Evolutionary conservation across 2,329 filamentous ascomycete genomes (phyloP).

Genomic region (Epichloe sp.): DNA sequence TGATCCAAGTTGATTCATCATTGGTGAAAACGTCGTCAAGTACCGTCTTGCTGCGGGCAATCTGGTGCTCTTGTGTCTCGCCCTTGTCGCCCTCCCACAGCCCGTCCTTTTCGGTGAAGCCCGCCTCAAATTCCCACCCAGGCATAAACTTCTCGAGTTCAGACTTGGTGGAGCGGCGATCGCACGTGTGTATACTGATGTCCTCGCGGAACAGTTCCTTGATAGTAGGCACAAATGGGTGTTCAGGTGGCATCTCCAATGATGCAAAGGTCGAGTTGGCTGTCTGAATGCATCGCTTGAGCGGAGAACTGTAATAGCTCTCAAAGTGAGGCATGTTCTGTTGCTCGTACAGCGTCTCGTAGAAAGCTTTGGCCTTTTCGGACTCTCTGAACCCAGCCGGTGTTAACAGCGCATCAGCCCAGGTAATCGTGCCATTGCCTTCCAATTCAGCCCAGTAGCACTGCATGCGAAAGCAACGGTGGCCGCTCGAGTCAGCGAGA

Average conservation of each 20-base stretch:
- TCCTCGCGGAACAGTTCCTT: slow-evolving; percentile 55
- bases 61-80: slow-evolving; percentile 34
- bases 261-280: slow-evolving; percentile 46
- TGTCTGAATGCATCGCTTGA: slow-evolving; percentile 50
- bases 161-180: slow-evolving; percentile 42
- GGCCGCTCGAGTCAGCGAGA: not conserved
- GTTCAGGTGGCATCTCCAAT: slow-evolving; percentile 35
- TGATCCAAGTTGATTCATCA: slow-evolving; percentile 42
- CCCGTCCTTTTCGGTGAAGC: slow-evolving; percentile 43
- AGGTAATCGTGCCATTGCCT: slow-evolving; percentile 48
- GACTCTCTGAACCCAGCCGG: slow-evolving; percentile 43
- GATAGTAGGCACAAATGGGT: slow-evolving; percentile 42
- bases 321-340: slow-evolving; percentile 47
- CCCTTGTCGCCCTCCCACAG: slow-evolving; percentile 29
- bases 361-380: slow-evolving; percentile 44
- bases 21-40: slow-evolving; percentile 43
- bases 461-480: slow-evolving; percentile 14
- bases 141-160: slow-evolving; percentile 41
- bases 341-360: slow-evolving; percentile 35
- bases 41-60: slow-evolving; percentile 32
- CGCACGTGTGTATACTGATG: slow-evolving; percentile 56
- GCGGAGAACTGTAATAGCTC: slow-evolving; percentile 51
- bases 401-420: slow-evolving; percentile 53
- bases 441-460: slow-evolving; percentile 54
- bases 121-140: slow-evolving; percentile 41